Base-by-base conservation (phyloP, 2,329 filamentous ascomycete genomes). In the Ascochyta pisi region DNA sequence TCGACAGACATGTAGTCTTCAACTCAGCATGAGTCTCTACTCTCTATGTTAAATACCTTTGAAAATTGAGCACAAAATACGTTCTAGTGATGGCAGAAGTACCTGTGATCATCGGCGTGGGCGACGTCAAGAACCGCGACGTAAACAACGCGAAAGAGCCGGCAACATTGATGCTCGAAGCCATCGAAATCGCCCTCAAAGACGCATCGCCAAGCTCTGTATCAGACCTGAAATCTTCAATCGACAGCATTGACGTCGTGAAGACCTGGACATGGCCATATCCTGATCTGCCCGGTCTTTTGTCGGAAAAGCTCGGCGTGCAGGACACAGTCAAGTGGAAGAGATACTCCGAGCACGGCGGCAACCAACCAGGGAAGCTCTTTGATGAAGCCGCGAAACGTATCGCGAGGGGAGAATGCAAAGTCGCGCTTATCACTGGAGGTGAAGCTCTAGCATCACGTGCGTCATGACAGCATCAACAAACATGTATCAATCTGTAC, bases 231-330 rank as follows among this genome's bases (percentile, higher is more conserved):
- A 77, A 78, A 56, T 64, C 74, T 0, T 71, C 73, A 0, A 82
- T 87, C 48, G 86, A 89, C 66, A 84, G 82, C 61, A 77, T 89
- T 41, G 77, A 82, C 39, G 81, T 88, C 4, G 85, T 89, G 9
- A 80, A 78, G 37, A 84, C 84, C 0, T 89, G 86, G 86, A 88
- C 86, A 0, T 89, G 86, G 86, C 81, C 83, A 0, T 89, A 89
- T 65, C 72, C 78, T 1, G 82, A 89, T 66, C 71, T 89, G 1
- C 84, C 86, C 0, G 78, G 77, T 5, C 73, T 85, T 1, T 67
- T 90, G 6, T 77, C 82, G 0, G 62, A 81, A 35, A 79, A 76
- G 34, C 70, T 89, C 3, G 78, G 76, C 0, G 74, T 84, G 3
- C 68, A 78, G 2, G 71, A 82, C 13, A 69, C 76, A 2, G 76